Evolutionary conservation across 352 stramenopile species (phyloP), one percentile per base, ranked within the genome.

Genomic region (Blastocystis sp.): DNA sequence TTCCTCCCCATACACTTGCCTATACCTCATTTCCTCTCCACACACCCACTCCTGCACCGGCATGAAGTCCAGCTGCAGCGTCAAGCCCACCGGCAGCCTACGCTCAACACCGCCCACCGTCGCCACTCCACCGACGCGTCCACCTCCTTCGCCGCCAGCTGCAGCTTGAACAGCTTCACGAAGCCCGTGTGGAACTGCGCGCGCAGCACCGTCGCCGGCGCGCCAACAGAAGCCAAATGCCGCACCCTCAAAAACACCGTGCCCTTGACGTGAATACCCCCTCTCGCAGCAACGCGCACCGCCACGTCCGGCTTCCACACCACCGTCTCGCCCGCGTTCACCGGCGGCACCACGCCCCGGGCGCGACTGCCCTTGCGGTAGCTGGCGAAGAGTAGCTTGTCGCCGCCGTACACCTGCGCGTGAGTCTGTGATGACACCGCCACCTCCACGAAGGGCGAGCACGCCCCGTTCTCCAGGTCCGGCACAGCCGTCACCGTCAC

Each of bases 151-250:
- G 14, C 38, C 7, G 40, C 57, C 6, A 66, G 65, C 11, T 82
- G 52, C 40, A 82, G 17, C 24, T 66, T 82, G 42, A 68, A 82
- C 52, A 82, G 61, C 59, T 82, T 60, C 9, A 82, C 34, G 43
- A 82, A 82, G 21, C 74, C 74, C 24, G 54, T 82, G 48, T 68
- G 43, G 45, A 82, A 82, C 52, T 82, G 74, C 2, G 40, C 24
- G 38, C 74, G 45, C n/a, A 82, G 68, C 38, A 82, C 24, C 3
- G 74, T 82, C 66, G 34, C 42, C 4, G 38, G 28, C 3, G 24
- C 43, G 7, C 34, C 57, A n/a, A 45, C n/a, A 2, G 21, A n/a
- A 40, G 7, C 9, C 57, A 69, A 21, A 28, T 82, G 74, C 1
- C 74, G 74, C 40, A 52, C 64, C 1, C 74, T 48, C 34, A 82